Conservation (phyloP, 1,284 basidiomycete genomes). For the Meira miltonrushii region DNA sequence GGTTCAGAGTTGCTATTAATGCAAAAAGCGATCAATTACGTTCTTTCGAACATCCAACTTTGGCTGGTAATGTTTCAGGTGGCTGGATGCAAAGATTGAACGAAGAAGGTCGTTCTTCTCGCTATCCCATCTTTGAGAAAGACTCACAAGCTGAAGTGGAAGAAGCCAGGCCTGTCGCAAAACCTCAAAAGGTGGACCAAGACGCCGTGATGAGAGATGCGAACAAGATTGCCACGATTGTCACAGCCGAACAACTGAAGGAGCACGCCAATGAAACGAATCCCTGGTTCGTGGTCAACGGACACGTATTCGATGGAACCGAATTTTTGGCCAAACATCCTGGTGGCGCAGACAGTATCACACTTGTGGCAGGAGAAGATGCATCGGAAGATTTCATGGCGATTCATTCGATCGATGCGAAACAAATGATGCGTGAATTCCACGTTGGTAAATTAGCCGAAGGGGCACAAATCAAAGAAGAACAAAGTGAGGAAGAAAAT, state of each 20-base stretch:
- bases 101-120: constrained; percentile 56
- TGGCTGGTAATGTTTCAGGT: constrained; percentile 58
- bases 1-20: constrained; percentile 63
- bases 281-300: constrained; percentile 64
- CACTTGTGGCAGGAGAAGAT: constrained; percentile 62
- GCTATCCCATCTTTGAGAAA: constrained; percentile 55
- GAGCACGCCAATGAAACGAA: constrained; percentile 55
- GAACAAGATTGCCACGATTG: constrained; percentile 53
- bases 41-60: constrained; percentile 64
- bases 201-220: constrained; percentile 27
- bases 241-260: constrained; percentile 58
- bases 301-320: constrained; percentile 60
- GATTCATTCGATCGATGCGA: constrained; percentile 60
- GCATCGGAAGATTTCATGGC: constrained; percentile 64
- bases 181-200: constrained; percentile 34
- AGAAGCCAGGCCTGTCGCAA: not conserved
- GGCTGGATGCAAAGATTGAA: constrained; percentile 67
- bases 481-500: constrained; percentile 38
- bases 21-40: constrained; percentile 46
- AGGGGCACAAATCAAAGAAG: constrained; percentile 8
- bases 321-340: constrained; percentile 63
- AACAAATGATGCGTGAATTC: constrained; percentile 58
- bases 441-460: constrained; percentile 28
- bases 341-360: constrained; percentile 63
- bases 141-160: not conserved